Percentiles rank a stretch among this genome's conserved stretches.
phyloP scores from a whole-genome alignment of 1,284 basidiomycete species.

The Taiwanofungus camphoratus region DNA sequence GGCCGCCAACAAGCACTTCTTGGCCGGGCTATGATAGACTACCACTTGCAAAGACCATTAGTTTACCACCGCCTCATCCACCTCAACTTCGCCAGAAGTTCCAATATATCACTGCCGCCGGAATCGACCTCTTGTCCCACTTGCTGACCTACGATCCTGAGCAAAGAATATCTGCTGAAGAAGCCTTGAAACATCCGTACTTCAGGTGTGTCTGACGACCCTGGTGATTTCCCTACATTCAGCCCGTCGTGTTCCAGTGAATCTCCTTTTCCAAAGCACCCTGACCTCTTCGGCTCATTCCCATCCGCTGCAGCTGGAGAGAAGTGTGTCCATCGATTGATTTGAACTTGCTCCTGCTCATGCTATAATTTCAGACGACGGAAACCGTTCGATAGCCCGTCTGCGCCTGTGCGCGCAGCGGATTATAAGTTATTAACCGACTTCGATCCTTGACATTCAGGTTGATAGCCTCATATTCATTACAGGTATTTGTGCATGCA shows the following conservation, averaged over 20 bases:
- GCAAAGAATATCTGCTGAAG: slow-evolving; percentile 78
- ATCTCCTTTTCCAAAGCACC: slow-evolving; percentile 92
- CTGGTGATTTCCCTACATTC: background rate
- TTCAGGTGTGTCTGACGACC: slow-evolving; percentile 61
- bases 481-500: too few species aligned
- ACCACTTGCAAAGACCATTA: slow-evolving; percentile 77
- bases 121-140: slow-evolving; percentile 80
- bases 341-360: background rate
- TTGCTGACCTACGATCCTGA: slow-evolving; percentile 89
- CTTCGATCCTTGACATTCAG: slow-evolving; percentile 25
- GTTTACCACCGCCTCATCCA: slow-evolving; percentile 72
- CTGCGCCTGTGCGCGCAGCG: slow-evolving; percentile 63
- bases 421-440: slow-evolving; percentile 55
- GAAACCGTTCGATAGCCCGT: slow-evolving; percentile 72
- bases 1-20: slow-evolving; percentile 75
- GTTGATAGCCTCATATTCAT: background rate
- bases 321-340: slow-evolving; percentile 50
- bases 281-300: slow-evolving; percentile 95
- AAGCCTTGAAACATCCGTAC: slow-evolving; percentile 87
- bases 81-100: slow-evolving; percentile 74
- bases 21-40: slow-evolving; percentile 85
- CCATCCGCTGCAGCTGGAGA: slow-evolving; percentile 97
- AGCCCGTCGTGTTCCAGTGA: slow-evolving; percentile 49
- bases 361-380: slow-evolving; percentile 44
- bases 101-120: slow-evolving; percentile 75